Evolutionary conservation across 306 rosid species (phyloP), one percentile per base, ranked within the genome.

Genomic region (Casuarina cunninghamiana): DNA sequence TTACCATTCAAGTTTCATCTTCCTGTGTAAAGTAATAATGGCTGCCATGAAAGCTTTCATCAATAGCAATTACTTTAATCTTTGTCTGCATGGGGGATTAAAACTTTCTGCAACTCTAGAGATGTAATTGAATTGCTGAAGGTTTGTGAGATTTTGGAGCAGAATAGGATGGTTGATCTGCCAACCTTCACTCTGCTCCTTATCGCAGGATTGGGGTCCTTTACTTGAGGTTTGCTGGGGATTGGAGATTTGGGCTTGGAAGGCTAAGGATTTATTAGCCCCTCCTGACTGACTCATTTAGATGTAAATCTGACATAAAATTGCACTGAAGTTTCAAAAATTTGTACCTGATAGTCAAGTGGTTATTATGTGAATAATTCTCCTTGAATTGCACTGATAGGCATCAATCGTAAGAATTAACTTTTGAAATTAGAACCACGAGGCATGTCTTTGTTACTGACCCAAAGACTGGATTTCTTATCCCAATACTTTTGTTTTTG

Each of bases 1-100:
- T 26, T 49, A 12, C 42, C 19, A 35, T 78, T 37, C 53, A 10
- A 53, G 48, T 71, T 78, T 62, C 16, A 78, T 48, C 16, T 42
- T 16, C 48, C 77, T 19, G 12, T 62, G 65, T 61, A 26, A 50
- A 15, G 49, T 41, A 71, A 69, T 54, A 17, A 44, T 44, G 45
- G 54, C 63, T 37, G 7, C 32, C 32, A 26, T 32, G 2, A 71
- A 57, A 53, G 38, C 46, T 48, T 67, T 76, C 19, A 16, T 39
- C 8, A 49, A 65, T 16, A 10, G 19, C 3, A 48, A 48, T 9
- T 46, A 66, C 45, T 26, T 26, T 26, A 42, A 43, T 74, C 11
- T 5, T n/a, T n/a, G 32, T 26, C 17, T n/a, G 6, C 42, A 16
- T 66, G 50, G 50, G 46, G 46, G 10, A 4, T 66, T 66, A 17